These are phyloP conservation scores for Calocybe cyanea DNA, from an alignment of 768 basidiomycete genomes.

Conservation along the genomic window DNA sequence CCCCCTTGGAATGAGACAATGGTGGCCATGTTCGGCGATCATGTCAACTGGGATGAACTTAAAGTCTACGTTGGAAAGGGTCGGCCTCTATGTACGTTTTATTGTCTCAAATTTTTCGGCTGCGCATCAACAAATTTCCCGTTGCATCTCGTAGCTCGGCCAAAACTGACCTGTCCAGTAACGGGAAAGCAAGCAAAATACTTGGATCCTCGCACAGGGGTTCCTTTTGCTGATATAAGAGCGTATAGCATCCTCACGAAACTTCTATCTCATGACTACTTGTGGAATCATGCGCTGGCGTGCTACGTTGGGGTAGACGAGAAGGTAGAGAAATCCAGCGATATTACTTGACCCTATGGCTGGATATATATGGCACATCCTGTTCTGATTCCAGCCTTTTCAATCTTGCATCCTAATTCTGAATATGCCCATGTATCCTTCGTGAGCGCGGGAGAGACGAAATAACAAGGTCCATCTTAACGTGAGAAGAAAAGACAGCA, in stretches of 20 bases:
- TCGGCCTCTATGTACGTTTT: conserved; percentile 56
- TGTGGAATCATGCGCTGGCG: conserved; percentile 53
- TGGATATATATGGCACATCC: too few relatives aligned
- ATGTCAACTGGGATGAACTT: conserved; percentile 76
- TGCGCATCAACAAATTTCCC: background rate
- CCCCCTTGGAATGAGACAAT: conserved; percentile 73
- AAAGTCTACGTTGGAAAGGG: conserved; percentile 61
- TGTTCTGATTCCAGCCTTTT: too few relatives aligned
- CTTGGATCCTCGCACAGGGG: conserved; percentile 72
- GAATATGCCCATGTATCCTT: too few relatives aligned
- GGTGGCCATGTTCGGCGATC: conserved; percentile 79
- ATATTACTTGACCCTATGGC: too few relatives aligned
- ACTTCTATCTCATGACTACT: conserved; percentile 63
- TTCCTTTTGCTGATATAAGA: conserved; percentile 69
- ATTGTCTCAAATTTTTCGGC: background rate
- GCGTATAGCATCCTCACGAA: conserved; percentile 65
- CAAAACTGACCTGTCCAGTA: conserved; percentile 64
- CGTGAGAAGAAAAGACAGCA: too few relatives aligned
- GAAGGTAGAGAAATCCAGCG: too few relatives aligned
- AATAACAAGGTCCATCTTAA: too few relatives aligned
- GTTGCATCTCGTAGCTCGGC: conserved; percentile 46
- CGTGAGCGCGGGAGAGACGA: too few relatives aligned
- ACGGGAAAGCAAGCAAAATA: conserved; percentile 79
- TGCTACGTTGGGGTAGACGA: conserved; percentile 38
- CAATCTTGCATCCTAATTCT: too few relatives aligned